phyloP scores from a whole-genome alignment of 202 grass and related monocot genomes.

The Carex arenaria region DNA sequence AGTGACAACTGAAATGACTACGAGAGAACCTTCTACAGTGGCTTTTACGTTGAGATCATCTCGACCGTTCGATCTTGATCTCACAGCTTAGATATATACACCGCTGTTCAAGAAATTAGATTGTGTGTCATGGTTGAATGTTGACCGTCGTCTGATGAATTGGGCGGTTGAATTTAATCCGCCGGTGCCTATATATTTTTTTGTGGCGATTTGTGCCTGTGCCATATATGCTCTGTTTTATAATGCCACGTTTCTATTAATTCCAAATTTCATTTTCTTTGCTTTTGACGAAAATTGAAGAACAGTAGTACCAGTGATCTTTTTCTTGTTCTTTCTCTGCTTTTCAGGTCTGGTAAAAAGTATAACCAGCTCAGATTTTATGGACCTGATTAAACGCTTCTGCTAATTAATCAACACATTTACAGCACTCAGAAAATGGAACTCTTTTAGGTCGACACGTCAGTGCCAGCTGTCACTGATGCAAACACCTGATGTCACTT shows the following conservation, averaged over 20 bases:
- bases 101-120: not conserved
- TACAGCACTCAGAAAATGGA: not conserved
- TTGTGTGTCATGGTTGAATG: not conserved
- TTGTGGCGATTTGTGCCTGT: not conserved
- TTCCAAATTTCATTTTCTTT: not conserved
- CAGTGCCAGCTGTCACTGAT: slow-evolving; percentile 15
- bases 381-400: not conserved
- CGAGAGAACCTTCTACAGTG: slow-evolving; percentile 13
- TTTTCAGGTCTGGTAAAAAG: slow-evolving; percentile 4
- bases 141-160: slow-evolving; percentile 1
- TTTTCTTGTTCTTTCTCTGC: not conserved
- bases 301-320: not conserved
- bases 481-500: not conserved
- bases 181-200: not conserved
- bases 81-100: not conserved
- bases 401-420: slow-evolving; percentile 10
- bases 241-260: not conserved
- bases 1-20: slow-evolving; percentile 12
- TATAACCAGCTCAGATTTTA: not conserved
- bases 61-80: not conserved
- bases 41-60: not conserved
- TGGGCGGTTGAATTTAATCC: not conserved
- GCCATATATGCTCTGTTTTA: not conserved
- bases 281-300: not conserved
- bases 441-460: slow-evolving; percentile 6